A percentile compares a stretch with the other conserved stretches of the same genome.
Conservation (phyloP, 257 asterid genomes). For the Solanum microdontum region DNA sequence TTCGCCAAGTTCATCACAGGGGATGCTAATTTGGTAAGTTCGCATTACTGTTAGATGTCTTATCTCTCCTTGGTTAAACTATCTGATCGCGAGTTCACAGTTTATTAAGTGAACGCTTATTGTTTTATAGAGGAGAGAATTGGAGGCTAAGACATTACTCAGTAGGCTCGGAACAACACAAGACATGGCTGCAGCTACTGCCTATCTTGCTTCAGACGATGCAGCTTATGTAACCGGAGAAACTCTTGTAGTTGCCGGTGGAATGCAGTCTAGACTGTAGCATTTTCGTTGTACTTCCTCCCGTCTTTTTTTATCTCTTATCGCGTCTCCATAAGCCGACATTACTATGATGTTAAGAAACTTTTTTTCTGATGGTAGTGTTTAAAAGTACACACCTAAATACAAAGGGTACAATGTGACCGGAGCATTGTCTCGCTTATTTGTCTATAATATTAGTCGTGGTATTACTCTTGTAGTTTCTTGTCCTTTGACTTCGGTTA, state of each 20-base stretch:
- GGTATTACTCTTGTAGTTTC: neutral
- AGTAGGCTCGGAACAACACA: conserved; percentile 64
- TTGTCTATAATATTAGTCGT: neutral
- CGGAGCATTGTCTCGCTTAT: neutral
- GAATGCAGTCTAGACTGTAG: conserved; percentile 67
- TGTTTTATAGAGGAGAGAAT: conserved; percentile 38
- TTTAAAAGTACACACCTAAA: neutral
- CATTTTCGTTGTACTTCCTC: neutral
- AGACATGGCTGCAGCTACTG: conserved; percentile 86
- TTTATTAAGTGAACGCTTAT: neutral
- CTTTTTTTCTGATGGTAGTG: neutral
- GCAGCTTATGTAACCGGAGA: conserved; percentile 83
- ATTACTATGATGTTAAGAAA: neutral
- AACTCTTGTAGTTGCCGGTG: conserved; percentile 76
- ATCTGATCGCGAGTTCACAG: neutral
- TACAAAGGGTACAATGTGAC: neutral
- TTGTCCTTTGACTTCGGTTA: neutral
- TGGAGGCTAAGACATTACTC: conserved; percentile 58
- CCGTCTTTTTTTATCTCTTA: neutral
- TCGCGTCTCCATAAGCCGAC: neutral
- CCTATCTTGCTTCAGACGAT: conserved; percentile 85
- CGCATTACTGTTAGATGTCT: neutral
- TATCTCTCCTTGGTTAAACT: neutral
- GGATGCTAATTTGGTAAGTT: conserved; percentile 37
- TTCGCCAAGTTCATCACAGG: conserved; percentile 48